These are phyloP conservation scores for Clavispora fructus DNA, from an alignment of 805 yeast genomes.

Conservation along the genomic window DNA sequence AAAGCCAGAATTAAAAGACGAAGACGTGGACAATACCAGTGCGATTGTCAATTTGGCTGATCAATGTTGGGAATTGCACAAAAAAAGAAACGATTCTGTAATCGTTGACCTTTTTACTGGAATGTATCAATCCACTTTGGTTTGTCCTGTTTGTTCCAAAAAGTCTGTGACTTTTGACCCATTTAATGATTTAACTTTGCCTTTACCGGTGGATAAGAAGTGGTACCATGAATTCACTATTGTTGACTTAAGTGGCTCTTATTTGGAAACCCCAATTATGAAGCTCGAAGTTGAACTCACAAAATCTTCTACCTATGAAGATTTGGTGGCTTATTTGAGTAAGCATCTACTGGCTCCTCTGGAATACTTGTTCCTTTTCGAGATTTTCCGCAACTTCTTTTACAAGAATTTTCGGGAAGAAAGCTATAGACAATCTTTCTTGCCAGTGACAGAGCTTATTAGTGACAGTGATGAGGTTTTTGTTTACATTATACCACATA, in stretches of 20 bases:
- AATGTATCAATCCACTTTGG: constrained; percentile 79
- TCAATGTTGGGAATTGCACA: constrained; percentile 77
- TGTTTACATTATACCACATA: constrained; percentile 53
- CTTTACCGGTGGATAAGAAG: constrained; percentile 68
- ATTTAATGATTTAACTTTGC: constrained; percentile 82
- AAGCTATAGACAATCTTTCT: constrained; percentile 47
- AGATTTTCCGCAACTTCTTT: constrained; percentile 58
- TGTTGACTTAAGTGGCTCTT: constrained; percentile 43
- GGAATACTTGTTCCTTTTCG: constrained; percentile 25
- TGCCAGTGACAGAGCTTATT: constrained; percentile 67
- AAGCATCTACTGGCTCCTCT: constrained; percentile 33
- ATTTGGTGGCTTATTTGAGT: constrained; percentile 58
- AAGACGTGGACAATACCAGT: constrained; percentile 46
- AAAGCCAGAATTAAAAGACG: constrained; percentile 74
- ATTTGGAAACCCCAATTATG: constrained; percentile 37
- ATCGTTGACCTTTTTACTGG: constrained; percentile 87
- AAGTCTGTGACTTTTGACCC: constrained; percentile 92
- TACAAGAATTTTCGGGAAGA: constrained; percentile 62
- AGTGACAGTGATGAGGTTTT: constrained; percentile 56
- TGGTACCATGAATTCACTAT: constrained; percentile 67
- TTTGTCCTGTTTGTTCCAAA: constrained; percentile 79
- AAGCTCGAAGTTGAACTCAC: constrained; percentile 67
- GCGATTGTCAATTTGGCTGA: constrained; percentile 62
- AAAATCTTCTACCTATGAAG: constrained; percentile 58
- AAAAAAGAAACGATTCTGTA: constrained; percentile 75